Base-by-base conservation (phyloP, 129 eudicot genomes). In the Centella asiatica region DNA sequence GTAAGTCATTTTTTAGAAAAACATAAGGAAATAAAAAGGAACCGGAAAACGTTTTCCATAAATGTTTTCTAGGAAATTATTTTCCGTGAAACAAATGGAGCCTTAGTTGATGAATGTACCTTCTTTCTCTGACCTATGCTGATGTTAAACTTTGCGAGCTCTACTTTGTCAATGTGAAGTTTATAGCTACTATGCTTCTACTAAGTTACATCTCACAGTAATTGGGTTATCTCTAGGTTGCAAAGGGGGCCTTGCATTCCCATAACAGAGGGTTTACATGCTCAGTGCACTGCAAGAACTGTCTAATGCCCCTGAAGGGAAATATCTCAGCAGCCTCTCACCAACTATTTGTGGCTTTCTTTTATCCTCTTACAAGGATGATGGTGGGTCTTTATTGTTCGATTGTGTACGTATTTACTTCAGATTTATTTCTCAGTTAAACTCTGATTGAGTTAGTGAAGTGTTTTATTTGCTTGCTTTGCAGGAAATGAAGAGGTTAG, bases 401-500 rank as follows among this genome's bases (percentile, higher is more conserved):
- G 25, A 20, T 3, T n/a, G n/a, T n/a, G n/a, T n/a, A n/a, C n/a
- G n/a, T n/a, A n/a, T n/a, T n/a, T n/a, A n/a, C n/a, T n/a, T n/a
- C n/a, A n/a, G n/a, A n/a, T n/a, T n/a, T n/a, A n/a, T 24, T 54
- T 52, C n/a, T 3, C 39, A 23, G 1, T 34, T 20, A 2, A 1
- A 34, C 45, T 27, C 27, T 44, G n/a, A 32, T 34, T 19, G 56
- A 11, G 18, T 0, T 37, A 44, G 40, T 69, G 62, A 70, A 20
- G 20, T 47, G 4, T 28, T 68, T 31, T 57, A 57, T 63, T 49
- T 46, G 65, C 59, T 40, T 32, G 59, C 44, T 65, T 57, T 72
- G 22, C 88, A 93, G 99, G 99, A 62, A 93, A 88, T 69, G 99
- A 93, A 64, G 99, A 93, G 65, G 99, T 85, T 27, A 93, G 88